These are phyloP conservation scores for Haplographium delicatum DNA, from an alignment of 495 filamentous ascomycete genomes.

Conservation along the genomic window DNA sequence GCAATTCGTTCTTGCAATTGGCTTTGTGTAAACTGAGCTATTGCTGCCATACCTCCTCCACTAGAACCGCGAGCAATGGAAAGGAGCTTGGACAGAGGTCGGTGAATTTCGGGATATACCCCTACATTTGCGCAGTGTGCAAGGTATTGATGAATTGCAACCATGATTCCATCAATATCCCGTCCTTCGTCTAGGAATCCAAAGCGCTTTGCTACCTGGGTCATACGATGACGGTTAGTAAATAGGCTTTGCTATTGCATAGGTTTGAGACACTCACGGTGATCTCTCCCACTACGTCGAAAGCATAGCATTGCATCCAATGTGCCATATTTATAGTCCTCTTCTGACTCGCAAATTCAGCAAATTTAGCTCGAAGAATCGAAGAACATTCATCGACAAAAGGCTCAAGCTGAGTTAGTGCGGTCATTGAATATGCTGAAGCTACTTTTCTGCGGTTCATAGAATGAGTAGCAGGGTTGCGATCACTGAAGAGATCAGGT, in stretches of 20 bases:
- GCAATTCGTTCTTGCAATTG: background rate
- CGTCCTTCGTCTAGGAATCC: conserved; percentile 46
- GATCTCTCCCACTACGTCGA: conserved; percentile 53
- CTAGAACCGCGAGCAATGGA: background rate
- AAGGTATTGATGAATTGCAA: conserved; percentile 38
- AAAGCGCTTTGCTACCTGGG: conserved; percentile 39
- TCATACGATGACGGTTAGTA: background rate
- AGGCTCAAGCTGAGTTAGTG: background rate
- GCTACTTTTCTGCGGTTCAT: background rate
- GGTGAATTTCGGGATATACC: background rate
- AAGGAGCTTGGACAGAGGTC: background rate
- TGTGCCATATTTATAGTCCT: conserved; percentile 23
- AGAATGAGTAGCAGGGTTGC: conserved; percentile 1
- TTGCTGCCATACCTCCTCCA: background rate
- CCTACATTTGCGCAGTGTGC: conserved; percentile 32
- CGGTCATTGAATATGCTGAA: conserved; percentile 6
- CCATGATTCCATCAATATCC: conserved; percentile 39
- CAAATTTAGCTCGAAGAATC: background rate
- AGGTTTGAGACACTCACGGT: conserved; percentile 29
- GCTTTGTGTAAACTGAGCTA: background rate
- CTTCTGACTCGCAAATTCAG: background rate
- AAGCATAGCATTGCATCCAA: conserved; percentile 54
- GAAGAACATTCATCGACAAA: background rate
- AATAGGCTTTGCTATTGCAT: background rate
- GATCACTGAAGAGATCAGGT: conserved; percentile 1